Evolutionary conservation across 1,284 basidiomycete genomes (phyloP).

Genomic region (Albatrellus sp.): DNA sequence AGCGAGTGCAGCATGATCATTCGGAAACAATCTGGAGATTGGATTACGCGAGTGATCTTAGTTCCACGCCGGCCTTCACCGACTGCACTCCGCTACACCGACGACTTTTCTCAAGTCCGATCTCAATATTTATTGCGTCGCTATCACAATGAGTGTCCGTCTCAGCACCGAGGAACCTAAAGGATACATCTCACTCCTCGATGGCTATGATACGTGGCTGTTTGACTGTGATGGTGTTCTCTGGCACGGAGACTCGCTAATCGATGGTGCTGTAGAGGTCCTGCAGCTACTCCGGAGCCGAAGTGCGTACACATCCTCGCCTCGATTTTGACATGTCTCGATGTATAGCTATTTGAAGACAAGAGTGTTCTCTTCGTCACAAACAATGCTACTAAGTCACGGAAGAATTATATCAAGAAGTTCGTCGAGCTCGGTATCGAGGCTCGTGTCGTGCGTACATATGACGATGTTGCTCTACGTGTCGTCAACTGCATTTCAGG

Average conservation of each 20-base stretch:
- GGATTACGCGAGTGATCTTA: no score
- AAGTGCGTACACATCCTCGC: slow-evolving; percentile 32
- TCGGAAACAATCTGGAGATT: no score
- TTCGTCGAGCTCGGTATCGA: slow-evolving; percentile 86
- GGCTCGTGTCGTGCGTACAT: slow-evolving; percentile 63
- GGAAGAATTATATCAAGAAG: slow-evolving; percentile 78
- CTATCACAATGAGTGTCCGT: slow-evolving; percentile 22
- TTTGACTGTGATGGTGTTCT: slow-evolving; percentile 97
- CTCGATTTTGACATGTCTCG: not conserved
- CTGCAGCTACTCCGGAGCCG: slow-evolving; percentile 52
- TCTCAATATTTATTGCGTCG: not conserved
- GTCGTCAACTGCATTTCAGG: slow-evolving; percentile 30
- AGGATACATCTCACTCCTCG: slow-evolving; percentile 50
- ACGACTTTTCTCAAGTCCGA: no score
- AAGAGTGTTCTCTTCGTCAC: slow-evolving; percentile 93
- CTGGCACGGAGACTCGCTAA: slow-evolving; percentile 76
- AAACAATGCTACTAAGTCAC: slow-evolving; percentile 95
- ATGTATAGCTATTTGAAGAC: slow-evolving; percentile 26
- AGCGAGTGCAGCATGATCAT: no score
- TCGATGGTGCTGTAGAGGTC: slow-evolving; percentile 69
- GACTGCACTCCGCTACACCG: no score
- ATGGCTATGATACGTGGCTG: slow-evolving; percentile 84
- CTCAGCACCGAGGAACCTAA: slow-evolving; percentile 16
- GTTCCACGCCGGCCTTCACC: no score
- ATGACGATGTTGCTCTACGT: not conserved